Evolutionary conservation across 257 asterid genomes (phyloP).

Genomic region (Solanum boliviense): DNA sequence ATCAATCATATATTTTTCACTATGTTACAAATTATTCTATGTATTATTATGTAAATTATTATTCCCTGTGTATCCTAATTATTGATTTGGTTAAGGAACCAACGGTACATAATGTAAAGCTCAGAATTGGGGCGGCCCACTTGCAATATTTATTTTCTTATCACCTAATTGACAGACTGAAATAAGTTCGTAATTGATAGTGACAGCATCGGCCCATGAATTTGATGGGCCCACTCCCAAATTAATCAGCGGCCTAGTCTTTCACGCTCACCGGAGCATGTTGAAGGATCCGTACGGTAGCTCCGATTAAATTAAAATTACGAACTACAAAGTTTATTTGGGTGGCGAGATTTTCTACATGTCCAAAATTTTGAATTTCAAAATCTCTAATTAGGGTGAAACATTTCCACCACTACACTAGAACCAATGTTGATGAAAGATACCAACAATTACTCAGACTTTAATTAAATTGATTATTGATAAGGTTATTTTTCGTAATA

Average conservation of each 20-base stretch:
- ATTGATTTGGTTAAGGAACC: background rate
- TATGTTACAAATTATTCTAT: background rate
- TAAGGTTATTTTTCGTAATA: background rate
- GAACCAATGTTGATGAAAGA: background rate
- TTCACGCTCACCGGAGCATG: background rate
- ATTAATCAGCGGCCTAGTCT: background rate
- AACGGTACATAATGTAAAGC: constrained; percentile 12
- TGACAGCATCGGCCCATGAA: constrained; percentile 12
- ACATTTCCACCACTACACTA: too few species aligned
- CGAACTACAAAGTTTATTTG: too few species aligned
- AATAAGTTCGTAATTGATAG: background rate
- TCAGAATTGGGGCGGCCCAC: constrained; percentile 5
- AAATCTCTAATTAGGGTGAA: too few species aligned
- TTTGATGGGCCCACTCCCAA: background rate
- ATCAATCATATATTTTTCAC: background rate
- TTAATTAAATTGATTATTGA: background rate
- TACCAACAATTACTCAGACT: background rate
- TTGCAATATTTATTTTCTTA: background rate
- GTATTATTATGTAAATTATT: background rate
- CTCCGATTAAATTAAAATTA: too few species aligned
- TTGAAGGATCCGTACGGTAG: background rate
- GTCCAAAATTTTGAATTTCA: too few species aligned
- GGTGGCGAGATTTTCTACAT: background rate
- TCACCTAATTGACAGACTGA: background rate
- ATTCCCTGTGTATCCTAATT: background rate